phyloP scores from a whole-genome alignment of 495 filamentous ascomycete genomes.

The Aspergillus baeticus region DNA sequence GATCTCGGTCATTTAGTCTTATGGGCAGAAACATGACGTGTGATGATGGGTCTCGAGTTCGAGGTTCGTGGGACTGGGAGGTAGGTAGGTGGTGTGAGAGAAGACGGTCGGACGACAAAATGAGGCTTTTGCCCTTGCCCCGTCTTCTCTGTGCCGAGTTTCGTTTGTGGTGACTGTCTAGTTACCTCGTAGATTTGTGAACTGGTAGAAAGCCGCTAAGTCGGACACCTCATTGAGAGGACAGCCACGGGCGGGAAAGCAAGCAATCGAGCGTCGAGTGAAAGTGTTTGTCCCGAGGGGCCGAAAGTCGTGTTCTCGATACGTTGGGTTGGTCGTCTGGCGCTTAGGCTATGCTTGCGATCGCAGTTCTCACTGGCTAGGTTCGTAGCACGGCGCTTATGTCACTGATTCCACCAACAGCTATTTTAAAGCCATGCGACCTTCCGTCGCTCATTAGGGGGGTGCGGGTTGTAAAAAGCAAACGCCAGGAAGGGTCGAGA shows the following conservation, averaged over 20 bases:
- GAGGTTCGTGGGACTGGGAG: slow-evolving; percentile 21
- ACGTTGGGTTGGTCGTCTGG: slow-evolving; percentile 27
- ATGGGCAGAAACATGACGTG: slow-evolving; percentile 44
- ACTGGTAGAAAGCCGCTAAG: slow-evolving; percentile 6
- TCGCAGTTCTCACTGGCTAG: slow-evolving; percentile 25
- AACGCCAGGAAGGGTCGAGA: background rate
- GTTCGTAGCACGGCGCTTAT: slow-evolving; percentile 24
- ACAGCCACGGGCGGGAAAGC: slow-evolving; percentile 1
- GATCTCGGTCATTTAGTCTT: slow-evolving; percentile 43
- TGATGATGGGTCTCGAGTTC: slow-evolving; percentile 24
- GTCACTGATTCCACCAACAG: slow-evolving; percentile 23
- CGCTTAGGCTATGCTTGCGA: slow-evolving; percentile 32
- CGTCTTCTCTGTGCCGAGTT: slow-evolving; percentile 13
- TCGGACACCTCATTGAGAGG: slow-evolving; percentile 6
- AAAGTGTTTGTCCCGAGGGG: background rate
- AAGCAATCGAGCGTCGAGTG: background rate
- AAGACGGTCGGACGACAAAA: slow-evolving; percentile 13
- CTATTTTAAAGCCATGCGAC: slow-evolving; percentile 24
- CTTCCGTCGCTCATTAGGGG: slow-evolving; percentile 21
- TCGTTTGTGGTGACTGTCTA: slow-evolving; percentile 19
- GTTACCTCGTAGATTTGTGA: slow-evolving; percentile 22
- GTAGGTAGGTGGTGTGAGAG: slow-evolving; percentile 23
- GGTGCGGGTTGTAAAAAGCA: background rate
- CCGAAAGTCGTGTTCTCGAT: slow-evolving; percentile 6
- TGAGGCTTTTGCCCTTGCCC: slow-evolving; percentile 8